These are phyloP conservation scores for Verticillium longisporum DNA, from an alignment of 2,329 filamentous ascomycete genomes.

Conservation along the genomic window DNA sequence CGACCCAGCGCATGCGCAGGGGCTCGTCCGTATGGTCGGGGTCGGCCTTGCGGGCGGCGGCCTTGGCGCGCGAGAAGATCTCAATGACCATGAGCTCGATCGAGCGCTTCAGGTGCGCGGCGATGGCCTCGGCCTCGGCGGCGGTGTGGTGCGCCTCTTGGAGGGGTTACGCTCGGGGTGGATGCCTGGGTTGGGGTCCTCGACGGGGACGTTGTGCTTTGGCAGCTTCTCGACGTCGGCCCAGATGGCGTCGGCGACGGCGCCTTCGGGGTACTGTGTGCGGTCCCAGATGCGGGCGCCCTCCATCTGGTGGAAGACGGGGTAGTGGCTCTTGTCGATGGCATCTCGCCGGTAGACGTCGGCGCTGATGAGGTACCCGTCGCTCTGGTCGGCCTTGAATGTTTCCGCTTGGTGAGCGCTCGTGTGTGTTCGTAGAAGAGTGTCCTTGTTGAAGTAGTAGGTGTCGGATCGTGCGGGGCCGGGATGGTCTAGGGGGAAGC, in stretches of 20 bases:
- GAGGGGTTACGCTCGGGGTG: constrained; percentile 77
- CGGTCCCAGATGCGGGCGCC: constrained; percentile 87
- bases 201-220: constrained; percentile 66
- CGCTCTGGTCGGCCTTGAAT: constrained; percentile 64
- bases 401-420: constrained; percentile 85
- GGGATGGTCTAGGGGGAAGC: constrained; percentile 81
- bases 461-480: constrained; percentile 85
- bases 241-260: constrained; percentile 60
- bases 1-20: constrained; percentile 84
- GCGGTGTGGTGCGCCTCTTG: constrained; percentile 64
- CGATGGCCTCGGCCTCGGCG: constrained; percentile 77
- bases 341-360: constrained; percentile 96
- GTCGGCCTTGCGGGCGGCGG: constrained; percentile 50
- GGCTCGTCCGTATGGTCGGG: constrained; percentile 56
- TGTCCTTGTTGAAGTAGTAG: constrained; percentile 85
- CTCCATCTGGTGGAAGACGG: constrained; percentile 98
- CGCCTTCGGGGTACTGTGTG: constrained; percentile 44
- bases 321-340: constrained; percentile 91
- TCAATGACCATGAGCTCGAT: constrained; percentile 86
- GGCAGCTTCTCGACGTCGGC: constrained; percentile 67
- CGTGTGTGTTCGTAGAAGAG: constrained; percentile 86
- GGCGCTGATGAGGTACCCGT: constrained; percentile 84
- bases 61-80: constrained; percentile 73
- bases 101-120: constrained; percentile 78
- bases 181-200: constrained; percentile 75